Evolutionary conservation across 116 monocot genomes (phyloP).

Genomic region (Dioscorea cayenensis): DNA sequence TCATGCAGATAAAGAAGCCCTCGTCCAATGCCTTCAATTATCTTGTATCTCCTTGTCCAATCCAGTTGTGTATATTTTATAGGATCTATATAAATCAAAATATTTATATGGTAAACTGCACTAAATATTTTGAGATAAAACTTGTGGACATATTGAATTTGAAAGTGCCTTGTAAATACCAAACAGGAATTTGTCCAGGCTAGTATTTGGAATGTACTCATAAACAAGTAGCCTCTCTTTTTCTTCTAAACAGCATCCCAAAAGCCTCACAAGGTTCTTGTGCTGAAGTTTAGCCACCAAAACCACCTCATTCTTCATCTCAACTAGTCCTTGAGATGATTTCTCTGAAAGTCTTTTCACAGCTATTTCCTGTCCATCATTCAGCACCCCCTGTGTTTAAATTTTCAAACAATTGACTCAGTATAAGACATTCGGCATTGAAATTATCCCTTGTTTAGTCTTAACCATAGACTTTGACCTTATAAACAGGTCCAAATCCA

Average conservation of each 20-base stretch:
- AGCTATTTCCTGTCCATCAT: slow-evolving; percentile 21
- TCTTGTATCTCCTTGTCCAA: slow-evolving; percentile 24
- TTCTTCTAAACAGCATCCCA: slow-evolving; percentile 20
- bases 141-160: not conserved
- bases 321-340: slow-evolving; percentile 22
- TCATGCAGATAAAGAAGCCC: slow-evolving; percentile 38
- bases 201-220: slow-evolving; percentile 28
- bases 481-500: slow-evolving; percentile 35
- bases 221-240: slow-evolving; percentile 37
- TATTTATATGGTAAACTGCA: not conserved
- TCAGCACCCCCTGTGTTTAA: slow-evolving; percentile 13
- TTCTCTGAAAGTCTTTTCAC: slow-evolving; percentile 28
- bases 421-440: no score
- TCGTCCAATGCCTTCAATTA: slow-evolving; percentile 33
- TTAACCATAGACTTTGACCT: slow-evolving; percentile 4
- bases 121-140: no score
- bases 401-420: no score
- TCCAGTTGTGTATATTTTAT: slow-evolving; percentile 2
- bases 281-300: slow-evolving; percentile 38
- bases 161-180: slow-evolving; percentile 1
- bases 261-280: slow-evolving; percentile 31
- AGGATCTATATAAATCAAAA: slow-evolving; percentile 7
- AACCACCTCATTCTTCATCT: slow-evolving; percentile 30
- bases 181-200: slow-evolving; percentile 21
- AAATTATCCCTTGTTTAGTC: not conserved